Percentiles rank a stretch among this genome's conserved stretches.
phyloP scores from a whole-genome alignment of 495 filamentous ascomycete genomes.

The Penicillium ochrochloron region DNA sequence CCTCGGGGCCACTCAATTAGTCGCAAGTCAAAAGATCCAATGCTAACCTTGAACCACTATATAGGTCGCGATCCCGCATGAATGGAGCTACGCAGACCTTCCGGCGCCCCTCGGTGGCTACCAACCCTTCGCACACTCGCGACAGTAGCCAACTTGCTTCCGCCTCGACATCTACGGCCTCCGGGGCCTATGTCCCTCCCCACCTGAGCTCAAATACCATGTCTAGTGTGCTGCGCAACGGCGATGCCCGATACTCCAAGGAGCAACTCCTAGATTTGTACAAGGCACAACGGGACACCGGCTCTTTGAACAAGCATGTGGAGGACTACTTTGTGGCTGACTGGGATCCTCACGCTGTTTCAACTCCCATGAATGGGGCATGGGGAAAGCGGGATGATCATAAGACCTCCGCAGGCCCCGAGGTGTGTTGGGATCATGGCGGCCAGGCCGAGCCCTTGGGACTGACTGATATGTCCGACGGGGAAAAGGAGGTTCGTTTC shows the following conservation, averaged over 20 bases:
- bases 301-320: conserved; percentile 63
- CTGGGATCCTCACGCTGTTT: conserved; percentile 74
- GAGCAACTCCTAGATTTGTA: conserved; percentile 82
- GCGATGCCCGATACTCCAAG: conserved; percentile 76
- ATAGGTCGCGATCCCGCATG: conserved; percentile 66
- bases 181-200: conserved; percentile 63
- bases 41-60: conserved; percentile 31
- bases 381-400: conserved; percentile 81
- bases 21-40: conserved; percentile 13
- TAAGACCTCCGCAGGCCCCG: conserved; percentile 68
- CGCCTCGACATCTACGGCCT: conserved; percentile 52
- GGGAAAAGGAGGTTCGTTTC: conserved; percentile 75
- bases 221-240: conserved; percentile 56
- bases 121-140: conserved; percentile 57
- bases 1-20: conserved; percentile 12
- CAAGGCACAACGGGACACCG: conserved; percentile 60
- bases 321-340: conserved; percentile 72
- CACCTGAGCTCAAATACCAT: conserved; percentile 58
- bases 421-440: conserved; percentile 86
- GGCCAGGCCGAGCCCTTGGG: conserved; percentile 75
- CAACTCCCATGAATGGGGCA: conserved; percentile 62
- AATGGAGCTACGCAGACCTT: conserved; percentile 87
- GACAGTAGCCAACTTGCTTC: conserved; percentile 55
- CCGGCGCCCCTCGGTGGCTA: conserved; percentile 77
- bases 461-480: conserved; percentile 74